phyloP scores from a whole-genome alignment of 192 early-diverging fungal genomes.

The Coemansia reversa region DNA sequence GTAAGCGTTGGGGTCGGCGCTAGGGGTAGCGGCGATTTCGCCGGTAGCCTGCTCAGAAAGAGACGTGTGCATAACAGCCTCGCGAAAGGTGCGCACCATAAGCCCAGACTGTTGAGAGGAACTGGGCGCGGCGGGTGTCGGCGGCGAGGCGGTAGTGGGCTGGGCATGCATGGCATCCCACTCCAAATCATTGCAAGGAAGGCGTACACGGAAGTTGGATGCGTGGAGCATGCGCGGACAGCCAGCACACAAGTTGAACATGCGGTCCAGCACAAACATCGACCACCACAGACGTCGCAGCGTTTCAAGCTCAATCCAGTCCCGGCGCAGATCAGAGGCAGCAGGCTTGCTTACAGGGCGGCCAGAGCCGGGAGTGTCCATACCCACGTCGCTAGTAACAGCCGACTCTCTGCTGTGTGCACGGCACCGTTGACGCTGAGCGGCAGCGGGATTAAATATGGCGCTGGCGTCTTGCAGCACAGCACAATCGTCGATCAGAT shows the following conservation, averaged over 20 bases:
- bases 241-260: slow-evolving; percentile 26
- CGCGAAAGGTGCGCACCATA: slow-evolving; percentile 52
- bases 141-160: slow-evolving; percentile 31
- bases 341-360: slow-evolving; percentile 23
- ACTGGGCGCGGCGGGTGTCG: slow-evolving; percentile 3
- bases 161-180: slow-evolving; percentile 45
- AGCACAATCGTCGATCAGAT: slow-evolving; percentile 39
- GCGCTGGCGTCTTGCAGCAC: slow-evolving; percentile 33
- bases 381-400: background rate
- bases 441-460: slow-evolving; percentile 29
- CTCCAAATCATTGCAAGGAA: slow-evolving; percentile 50
- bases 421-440: slow-evolving; percentile 32
- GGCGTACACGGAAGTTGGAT: slow-evolving; percentile 36
- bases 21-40: slow-evolving; percentile 37
- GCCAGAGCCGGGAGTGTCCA: slow-evolving; percentile 8
- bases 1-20: slow-evolving; percentile 31
- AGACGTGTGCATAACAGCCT: slow-evolving; percentile 49
- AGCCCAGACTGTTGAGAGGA: slow-evolving; percentile 25
- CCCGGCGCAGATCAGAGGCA: slow-evolving; percentile 25
- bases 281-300: slow-evolving; percentile 52
- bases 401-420: slow-evolving; percentile 18
- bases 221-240: slow-evolving; percentile 35
- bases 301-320: slow-evolving; percentile 48
- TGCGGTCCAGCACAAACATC: slow-evolving; percentile 47
- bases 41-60: slow-evolving; percentile 33